Evolutionary conservation across 139 green algal genomes (phyloP).

Genomic region (Zygnema circumcarinatum): DNA sequence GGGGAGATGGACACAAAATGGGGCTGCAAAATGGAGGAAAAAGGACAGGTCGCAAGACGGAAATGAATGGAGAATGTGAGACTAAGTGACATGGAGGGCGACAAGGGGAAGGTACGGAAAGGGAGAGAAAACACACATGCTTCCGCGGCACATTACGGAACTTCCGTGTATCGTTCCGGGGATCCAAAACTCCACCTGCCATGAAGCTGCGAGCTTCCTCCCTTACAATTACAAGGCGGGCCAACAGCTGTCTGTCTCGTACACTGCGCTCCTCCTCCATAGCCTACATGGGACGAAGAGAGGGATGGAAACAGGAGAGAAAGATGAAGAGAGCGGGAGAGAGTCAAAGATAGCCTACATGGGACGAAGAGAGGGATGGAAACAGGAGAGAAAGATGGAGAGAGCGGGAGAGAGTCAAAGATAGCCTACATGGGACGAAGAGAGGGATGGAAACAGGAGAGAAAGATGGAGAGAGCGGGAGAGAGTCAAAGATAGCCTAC

Average conservation of each 20-base stretch:
- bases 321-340: no score
- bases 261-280: not conserved
- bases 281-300: no score
- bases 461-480: no score
- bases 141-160: not conserved
- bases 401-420: no score
- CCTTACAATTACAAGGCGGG: not conserved
- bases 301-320: no score
- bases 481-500: no score
- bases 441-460: no score
- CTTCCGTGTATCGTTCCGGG: not conserved
- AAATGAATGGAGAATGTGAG: not conserved
- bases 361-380: no score
- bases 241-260: not conserved
- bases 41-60: no score
- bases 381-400: no score
- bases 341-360: no score
- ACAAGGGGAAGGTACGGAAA: not conserved
- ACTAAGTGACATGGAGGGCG: not conserved
- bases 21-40: not conserved
- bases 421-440: no score
- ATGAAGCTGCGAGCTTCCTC: constrained; percentile 5
- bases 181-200: not conserved
- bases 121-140: not conserved
- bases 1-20: not conserved